These are phyloP conservation scores for Flueggea neowawraea DNA, from an alignment of 441 rosid genomes.

Conservation along the genomic window DNA sequence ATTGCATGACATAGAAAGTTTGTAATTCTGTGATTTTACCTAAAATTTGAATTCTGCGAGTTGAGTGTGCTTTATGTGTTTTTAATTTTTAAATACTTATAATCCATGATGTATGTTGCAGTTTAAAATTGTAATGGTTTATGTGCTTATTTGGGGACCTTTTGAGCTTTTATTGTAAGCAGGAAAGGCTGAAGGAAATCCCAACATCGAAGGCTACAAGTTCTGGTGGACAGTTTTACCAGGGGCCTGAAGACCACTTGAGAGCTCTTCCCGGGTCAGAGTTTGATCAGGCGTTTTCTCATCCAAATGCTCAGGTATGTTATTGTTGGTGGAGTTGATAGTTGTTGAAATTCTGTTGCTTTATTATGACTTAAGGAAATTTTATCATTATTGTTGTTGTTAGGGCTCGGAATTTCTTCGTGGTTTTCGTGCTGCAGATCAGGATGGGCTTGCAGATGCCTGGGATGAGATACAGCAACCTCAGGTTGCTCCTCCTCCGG, in stretches of 20 bases:
- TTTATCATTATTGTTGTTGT: conserved; percentile 7
- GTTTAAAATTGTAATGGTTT: too few relatives aligned
- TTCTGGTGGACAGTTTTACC: conserved; percentile 45
- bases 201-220: conserved; percentile 48
- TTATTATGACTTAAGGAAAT: not conserved
- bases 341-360: not conserved
- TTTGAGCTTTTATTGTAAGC: conserved; percentile 6
- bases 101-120: too few relatives aligned
- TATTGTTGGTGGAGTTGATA: not conserved
- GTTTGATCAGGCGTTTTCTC: conserved; percentile 57
- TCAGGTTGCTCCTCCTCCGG: conserved; percentile 7
- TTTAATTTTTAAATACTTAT: too few relatives aligned
- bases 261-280: conserved; percentile 85
- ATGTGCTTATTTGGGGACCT: not conserved
- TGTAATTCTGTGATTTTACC: too few relatives aligned
- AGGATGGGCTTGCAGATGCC: conserved; percentile 62
- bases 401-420: conserved; percentile 79
- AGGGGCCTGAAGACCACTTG: conserved; percentile 44
- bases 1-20: too few relatives aligned
- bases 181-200: conserved; percentile 87
- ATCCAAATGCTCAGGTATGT: conserved; percentile 69
- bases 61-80: too few relatives aligned
- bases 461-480: conserved; percentile 80
- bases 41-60: too few relatives aligned
- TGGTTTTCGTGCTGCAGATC: conserved; percentile 61